phyloP scores from a whole-genome alignment of 2,329 filamentous ascomycete species.

The Botrytis tulipae region DNA sequence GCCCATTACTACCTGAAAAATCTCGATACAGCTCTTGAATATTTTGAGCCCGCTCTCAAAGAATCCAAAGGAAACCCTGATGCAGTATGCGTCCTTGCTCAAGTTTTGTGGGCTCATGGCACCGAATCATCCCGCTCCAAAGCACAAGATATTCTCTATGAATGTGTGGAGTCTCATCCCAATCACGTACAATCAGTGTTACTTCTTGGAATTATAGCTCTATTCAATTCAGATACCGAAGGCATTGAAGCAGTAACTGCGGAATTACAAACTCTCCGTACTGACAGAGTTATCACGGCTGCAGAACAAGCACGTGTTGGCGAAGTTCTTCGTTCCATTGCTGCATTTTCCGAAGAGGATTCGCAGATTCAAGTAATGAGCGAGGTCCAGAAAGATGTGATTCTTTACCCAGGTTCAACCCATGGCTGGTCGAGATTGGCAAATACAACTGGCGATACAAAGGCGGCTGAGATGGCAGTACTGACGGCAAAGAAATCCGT shows the following conservation, averaged over 20 bases:
- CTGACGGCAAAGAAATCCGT: constrained; percentile 73
- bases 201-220: constrained; percentile 78
- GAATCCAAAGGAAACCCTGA: constrained; percentile 78
- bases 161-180: constrained; percentile 69
- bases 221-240: constrained; percentile 76
- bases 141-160: constrained; percentile 77
- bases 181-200: constrained; percentile 77
- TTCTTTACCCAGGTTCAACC: constrained; percentile 76
- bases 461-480: constrained; percentile 74
- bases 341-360: constrained; percentile 52
- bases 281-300: constrained; percentile 60
- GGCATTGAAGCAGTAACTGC: constrained; percentile 76
- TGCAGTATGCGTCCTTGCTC: constrained; percentile 80
- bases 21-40: constrained; percentile 68
- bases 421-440: constrained; percentile 79
- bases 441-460: constrained; percentile 50
- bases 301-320: constrained; percentile 68
- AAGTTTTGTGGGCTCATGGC: constrained; percentile 91
- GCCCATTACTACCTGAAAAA: constrained; percentile 71
- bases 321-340: constrained; percentile 72
- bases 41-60: constrained; percentile 76
- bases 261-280: constrained; percentile 72
- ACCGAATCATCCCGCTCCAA: constrained; percentile 69
- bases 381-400: constrained; percentile 72
- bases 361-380: constrained; percentile 53